These are phyloP conservation scores for Apophysomyces elegans DNA, from an alignment of 371 early-diverging fungal genomes.

Conservation along the genomic window DNA sequence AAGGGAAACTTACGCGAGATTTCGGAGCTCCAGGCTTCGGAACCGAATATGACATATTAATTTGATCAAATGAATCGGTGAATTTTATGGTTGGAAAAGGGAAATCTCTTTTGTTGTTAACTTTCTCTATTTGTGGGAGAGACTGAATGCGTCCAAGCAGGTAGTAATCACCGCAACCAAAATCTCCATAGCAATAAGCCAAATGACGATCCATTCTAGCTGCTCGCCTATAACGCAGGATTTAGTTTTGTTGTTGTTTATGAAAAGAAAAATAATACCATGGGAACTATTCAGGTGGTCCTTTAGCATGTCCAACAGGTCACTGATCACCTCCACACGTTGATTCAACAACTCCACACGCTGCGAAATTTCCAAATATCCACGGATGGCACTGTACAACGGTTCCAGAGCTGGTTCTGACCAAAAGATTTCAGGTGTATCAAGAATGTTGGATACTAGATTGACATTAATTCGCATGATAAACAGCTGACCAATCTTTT, in stretches of 20 bases:
- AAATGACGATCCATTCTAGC: constrained; percentile 85
- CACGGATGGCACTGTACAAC: constrained; percentile 77
- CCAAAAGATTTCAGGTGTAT: constrained; percentile 91
- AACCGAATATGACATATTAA: no score
- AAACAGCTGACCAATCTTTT: constrained; percentile 76
- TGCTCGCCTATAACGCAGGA: constrained; percentile 59
- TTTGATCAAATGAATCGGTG: no score
- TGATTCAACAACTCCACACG: constrained; percentile 67
- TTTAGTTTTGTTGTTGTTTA: not conserved
- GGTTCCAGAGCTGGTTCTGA: constrained; percentile 83
- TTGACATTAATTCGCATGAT: constrained; percentile 90
- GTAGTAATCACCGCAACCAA: constrained; percentile 82
- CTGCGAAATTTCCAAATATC: constrained; percentile 85
- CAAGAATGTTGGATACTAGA: constrained; percentile 81
- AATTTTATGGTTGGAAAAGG: not conserved
- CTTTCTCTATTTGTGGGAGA: constrained; percentile 35
- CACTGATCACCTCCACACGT: constrained; percentile 68
- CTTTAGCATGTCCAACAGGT: constrained; percentile 86
- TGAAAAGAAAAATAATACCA: constrained; percentile 33
- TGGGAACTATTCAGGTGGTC: constrained; percentile 79
- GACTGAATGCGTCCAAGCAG: constrained; percentile 69
- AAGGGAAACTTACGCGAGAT: not conserved
- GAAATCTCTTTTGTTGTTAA: not conserved
- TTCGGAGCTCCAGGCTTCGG: not conserved
- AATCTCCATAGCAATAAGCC: constrained; percentile 82